Evolutionary conservation across 306 rosid species (phyloP).

Genomic region (Senna siamea): DNA sequence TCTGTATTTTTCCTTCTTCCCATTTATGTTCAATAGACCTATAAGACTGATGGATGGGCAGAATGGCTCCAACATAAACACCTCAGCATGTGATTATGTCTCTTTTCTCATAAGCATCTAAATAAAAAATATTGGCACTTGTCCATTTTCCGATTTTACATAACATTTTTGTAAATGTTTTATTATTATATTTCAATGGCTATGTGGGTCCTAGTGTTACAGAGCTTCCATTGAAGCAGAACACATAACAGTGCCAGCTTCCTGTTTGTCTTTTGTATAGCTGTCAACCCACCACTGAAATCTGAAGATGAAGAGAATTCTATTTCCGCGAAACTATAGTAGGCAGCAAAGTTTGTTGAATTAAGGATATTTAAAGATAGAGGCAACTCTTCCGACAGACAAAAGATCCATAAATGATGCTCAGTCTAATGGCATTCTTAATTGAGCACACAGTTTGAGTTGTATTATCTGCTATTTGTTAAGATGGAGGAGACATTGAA

Average conservation of each 20-base stretch:
- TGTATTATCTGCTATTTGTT: too few species aligned
- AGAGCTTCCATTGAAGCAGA: background rate
- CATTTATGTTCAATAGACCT: background rate
- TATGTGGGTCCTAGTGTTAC: background rate
- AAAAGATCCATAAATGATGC: background rate
- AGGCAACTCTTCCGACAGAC: conserved; percentile 7
- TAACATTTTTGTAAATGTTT: background rate
- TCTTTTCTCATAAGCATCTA: background rate
- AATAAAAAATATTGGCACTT: background rate
- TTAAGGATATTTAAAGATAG: background rate
- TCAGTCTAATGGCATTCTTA: too few species aligned
- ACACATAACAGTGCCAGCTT: background rate
- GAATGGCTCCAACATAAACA: background rate
- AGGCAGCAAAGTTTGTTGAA: background rate
- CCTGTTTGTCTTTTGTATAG: background rate
- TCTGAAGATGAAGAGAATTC: background rate
- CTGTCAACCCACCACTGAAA: background rate
- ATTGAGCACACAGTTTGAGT: background rate
- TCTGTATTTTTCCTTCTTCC: background rate
- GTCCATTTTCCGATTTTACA: background rate
- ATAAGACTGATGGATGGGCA: background rate
- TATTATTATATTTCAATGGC: background rate
- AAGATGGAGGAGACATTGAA: conserved; percentile 18
- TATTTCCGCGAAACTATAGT: background rate
- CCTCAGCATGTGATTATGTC: background rate